phyloP scores from a whole-genome alignment of 441 rosid genomes.

The Mallotus japonicus region DNA sequence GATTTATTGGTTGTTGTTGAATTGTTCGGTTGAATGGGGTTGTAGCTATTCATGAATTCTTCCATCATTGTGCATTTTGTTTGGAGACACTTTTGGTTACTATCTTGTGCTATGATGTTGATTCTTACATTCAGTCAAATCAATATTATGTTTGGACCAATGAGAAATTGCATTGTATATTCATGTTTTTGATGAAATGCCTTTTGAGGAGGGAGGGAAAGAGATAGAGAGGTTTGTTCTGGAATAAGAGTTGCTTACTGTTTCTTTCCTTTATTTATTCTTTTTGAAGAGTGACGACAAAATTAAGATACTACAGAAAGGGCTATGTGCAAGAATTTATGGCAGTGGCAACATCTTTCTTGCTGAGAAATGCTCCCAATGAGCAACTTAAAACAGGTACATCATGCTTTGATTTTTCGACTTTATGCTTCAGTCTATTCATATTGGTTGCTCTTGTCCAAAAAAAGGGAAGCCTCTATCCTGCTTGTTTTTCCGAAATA shows the following conservation, averaged over 20 bases:
- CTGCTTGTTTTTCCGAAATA: not conserved
- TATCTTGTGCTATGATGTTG: no score
- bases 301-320: slow-evolving; percentile 70
- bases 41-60: no score
- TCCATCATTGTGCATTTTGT: no score
- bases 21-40: no score
- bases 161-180: not conserved
- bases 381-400: slow-evolving; percentile 68
- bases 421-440: not conserved
- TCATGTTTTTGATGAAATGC: no score
- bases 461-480: not conserved
- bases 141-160: no score
- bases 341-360: slow-evolving; percentile 80
- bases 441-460: no score
- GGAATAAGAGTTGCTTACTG: not conserved
- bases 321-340: slow-evolving; percentile 64
- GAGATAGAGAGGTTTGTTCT: not conserved
- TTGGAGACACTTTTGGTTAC: no score
- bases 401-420: slow-evolving; percentile 1
- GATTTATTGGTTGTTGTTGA: not conserved
- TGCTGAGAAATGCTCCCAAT: slow-evolving; percentile 75
- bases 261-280: slow-evolving; percentile 9
- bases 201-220: no score
- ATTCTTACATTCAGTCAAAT: no score
- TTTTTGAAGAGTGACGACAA: slow-evolving; percentile 55